Evolutionary conservation across 768 basidiomycete genomes (phyloP).

Genomic region (Phylloporus sp.): DNA sequence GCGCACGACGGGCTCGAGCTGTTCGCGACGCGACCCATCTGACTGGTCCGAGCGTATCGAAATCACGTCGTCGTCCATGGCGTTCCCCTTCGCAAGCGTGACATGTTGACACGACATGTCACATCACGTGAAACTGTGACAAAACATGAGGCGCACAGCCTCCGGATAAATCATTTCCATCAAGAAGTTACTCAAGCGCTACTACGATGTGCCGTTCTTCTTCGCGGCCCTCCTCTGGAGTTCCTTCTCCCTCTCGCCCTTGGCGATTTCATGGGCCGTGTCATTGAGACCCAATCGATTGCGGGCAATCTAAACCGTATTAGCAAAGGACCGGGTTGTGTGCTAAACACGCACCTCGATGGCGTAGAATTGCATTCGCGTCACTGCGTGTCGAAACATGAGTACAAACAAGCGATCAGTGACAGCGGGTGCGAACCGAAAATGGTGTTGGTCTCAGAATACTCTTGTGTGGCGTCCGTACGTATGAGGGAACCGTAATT

Average conservation of each 20-base stretch:
- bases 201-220: constrained; percentile 33
- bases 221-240: constrained; percentile 55
- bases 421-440: constrained; percentile 57
- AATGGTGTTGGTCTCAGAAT: constrained; percentile 89
- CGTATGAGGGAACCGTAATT: constrained; percentile 97
- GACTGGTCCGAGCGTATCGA: constrained; percentile 31
- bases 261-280: constrained; percentile 74
- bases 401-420: constrained; percentile 4
- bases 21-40: constrained; percentile 40
- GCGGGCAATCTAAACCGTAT: constrained; percentile 67
- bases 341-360: constrained; percentile 60
- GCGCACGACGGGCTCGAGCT: constrained; percentile 65
- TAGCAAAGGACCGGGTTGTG: constrained; percentile 1
- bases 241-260: constrained; percentile 54
- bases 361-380: constrained; percentile 73
- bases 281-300: constrained; percentile 92
- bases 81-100: constrained; percentile 5
- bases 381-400: constrained; percentile 13
- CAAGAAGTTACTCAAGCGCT: background rate
- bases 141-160: background rate
- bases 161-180: constrained; percentile 15
- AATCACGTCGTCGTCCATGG: constrained; percentile 34
- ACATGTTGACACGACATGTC: constrained; percentile 22
- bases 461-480: constrained; percentile 73
- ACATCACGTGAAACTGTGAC: constrained; percentile 25